Conservation (phyloP, 352 stramenopile genomes). For the Phytophthora podocarpi region DNA sequence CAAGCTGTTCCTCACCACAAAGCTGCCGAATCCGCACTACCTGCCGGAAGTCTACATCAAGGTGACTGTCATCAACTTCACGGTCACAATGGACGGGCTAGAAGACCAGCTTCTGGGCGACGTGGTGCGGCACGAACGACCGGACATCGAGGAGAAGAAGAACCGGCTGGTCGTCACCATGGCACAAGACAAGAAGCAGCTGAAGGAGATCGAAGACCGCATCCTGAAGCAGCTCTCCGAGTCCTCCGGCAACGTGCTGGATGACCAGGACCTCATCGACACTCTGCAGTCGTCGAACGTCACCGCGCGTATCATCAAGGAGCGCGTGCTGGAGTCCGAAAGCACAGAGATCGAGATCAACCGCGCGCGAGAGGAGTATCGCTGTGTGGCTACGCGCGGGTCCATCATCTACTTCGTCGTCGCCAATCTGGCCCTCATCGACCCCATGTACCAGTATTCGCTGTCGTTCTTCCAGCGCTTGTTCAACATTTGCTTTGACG, state of each 20-base stretch:
- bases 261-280: conserved; percentile 92
- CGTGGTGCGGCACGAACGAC: conserved; percentile 91
- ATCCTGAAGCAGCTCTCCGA: conserved; percentile 94
- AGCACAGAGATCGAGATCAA: conserved; percentile 93
- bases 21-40: conserved; percentile 94
- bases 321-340: conserved; percentile 92
- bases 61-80: conserved; percentile 97
- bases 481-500: conserved; percentile 92
- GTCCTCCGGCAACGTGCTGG: conserved; percentile 91
- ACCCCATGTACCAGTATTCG: conserved; percentile 97
- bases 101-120: conserved; percentile 93
- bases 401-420: conserved; percentile 97
- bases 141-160: conserved; percentile 95
- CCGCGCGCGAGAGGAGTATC: conserved; percentile 88
- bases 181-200: conserved; percentile 92
- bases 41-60: conserved; percentile 96
- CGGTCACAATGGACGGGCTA: conserved; percentile 93
- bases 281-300: conserved; percentile 88
- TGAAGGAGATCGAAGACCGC: conserved; percentile 93
- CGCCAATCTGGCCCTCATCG: conserved; percentile 90
- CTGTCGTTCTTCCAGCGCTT: conserved; percentile 92
- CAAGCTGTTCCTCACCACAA: conserved; percentile 93
- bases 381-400: conserved; percentile 88
- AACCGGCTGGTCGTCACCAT: conserved; percentile 93
- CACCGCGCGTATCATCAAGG: conserved; percentile 86